Evolutionary conservation across 2,329 filamentous ascomycete species (phyloP), one percentile per base, ranked within the genome.

Genomic region (Paecilomyces sp.): DNA sequence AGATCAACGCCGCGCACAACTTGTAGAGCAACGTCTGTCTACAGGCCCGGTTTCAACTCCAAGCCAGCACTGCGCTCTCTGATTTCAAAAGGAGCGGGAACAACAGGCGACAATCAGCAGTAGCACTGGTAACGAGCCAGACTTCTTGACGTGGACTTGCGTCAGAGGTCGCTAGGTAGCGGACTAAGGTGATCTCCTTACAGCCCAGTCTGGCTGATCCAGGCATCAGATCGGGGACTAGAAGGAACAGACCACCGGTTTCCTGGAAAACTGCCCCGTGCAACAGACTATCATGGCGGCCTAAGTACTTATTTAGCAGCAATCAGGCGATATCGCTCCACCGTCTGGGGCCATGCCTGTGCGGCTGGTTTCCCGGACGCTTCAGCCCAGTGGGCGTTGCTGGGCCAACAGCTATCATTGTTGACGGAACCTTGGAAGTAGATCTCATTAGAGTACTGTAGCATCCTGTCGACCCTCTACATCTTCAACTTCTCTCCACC

Each of bases 321-420:
- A 18, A 18, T 47, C 41, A 47, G 41, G 41, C 41, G 41, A 47
- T 18, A 47, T 47, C 41, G 41, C n/a, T 47, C 41, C 41, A 47
- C 41, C 41, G 58, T 28, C 24, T 33, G 58, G 60, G 54, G 56
- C 58, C 60, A 64, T 66, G 61, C 65, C 62, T 62, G 64, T 64
- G 66, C 61, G 63, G 61, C 60, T 70, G 65, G 70, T 69, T 71
- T 69, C 66, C 69, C 65, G 63, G 67, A 69, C 70, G 69, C 68
- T 66, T 67, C 56, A 62, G 61, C 55, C 61, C 58, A 60, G 60
- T 58, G 18, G 25, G 50, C 62, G 72, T 75, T 74, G 72, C 72
- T 68, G 68, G 70, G 73, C 68, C 72, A 75, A 75, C 73, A 55
- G 28, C 61, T 54, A 64, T 64, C 61, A 70, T 75, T 75, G 73